A percentile compares a stretch with the other conserved stretches of the same genome.
Evolutionary conservation across 164 flowering plant genomes (phyloP).

Genomic region (Vitis cinerea): DNA sequence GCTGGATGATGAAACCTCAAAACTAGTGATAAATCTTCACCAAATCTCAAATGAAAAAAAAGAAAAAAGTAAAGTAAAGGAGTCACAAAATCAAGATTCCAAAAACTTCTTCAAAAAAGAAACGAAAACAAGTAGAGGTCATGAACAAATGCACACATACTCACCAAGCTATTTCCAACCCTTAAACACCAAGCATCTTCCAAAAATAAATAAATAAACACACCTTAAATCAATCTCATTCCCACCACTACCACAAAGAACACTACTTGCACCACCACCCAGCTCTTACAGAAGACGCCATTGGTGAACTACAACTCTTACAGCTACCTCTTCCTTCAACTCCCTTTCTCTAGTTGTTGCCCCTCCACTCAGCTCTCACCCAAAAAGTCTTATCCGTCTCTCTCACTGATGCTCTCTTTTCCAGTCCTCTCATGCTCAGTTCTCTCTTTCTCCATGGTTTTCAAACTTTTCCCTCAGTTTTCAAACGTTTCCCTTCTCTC

Average conservation of each 20-base stretch:
- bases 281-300: neutral
- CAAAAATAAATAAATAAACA: neutral
- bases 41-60: too few relatives aligned
- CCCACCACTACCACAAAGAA: constrained; percentile 4
- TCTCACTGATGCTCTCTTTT: too few relatives aligned
- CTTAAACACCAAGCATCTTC: constrained; percentile 30
- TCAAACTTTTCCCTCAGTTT: too few relatives aligned
- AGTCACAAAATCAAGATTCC: neutral
- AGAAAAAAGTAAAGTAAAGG: too few relatives aligned
- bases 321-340: neutral
- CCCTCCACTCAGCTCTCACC: too few relatives aligned
- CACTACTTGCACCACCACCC: neutral
- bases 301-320: neutral
- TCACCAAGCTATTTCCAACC: constrained; percentile 27
- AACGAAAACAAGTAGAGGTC: neutral
- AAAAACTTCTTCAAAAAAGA: neutral
- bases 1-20: too few relatives aligned
- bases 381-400: too few relatives aligned
- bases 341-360: too few relatives aligned
- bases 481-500: too few relatives aligned
- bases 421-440: too few relatives aligned
- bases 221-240: constrained; percentile 18
- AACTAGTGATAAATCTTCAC: too few relatives aligned
- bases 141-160: constrained; percentile 23
- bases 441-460: too few relatives aligned